A percentile compares a stretch with the other conserved stretches of the same genome.
Conservation (phyloP, 2,329 filamentous ascomycete genomes). For the Aspergillus tamarii region DNA sequence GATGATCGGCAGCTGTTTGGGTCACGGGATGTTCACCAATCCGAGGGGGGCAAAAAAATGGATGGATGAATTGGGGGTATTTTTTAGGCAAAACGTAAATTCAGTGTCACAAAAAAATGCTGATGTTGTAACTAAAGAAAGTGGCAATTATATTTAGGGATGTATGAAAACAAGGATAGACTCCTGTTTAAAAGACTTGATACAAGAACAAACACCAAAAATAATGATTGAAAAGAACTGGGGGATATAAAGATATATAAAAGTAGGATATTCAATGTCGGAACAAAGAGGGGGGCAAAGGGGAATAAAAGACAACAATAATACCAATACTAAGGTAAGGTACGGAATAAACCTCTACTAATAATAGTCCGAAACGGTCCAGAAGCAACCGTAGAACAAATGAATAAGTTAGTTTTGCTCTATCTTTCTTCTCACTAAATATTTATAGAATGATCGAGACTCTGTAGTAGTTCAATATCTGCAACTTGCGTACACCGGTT, state of each 20-base stretch:
- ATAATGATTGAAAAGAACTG: neutral
- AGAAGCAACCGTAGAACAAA: neutral
- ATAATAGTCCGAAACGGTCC: neutral
- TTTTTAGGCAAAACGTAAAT: neutral
- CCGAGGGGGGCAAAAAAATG: slow-evolving; percentile 1
- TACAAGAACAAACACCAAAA: neutral
- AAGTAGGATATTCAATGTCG: neutral
- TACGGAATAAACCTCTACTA: neutral
- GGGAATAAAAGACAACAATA: slow-evolving; percentile 4
- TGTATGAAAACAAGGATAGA: slow-evolving; percentile 1
- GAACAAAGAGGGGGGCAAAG: neutral
- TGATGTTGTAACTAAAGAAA: neutral
- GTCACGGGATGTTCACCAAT: slow-evolving; percentile 17
- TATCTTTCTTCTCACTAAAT: neutral
- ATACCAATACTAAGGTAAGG: slow-evolving; percentile 9
- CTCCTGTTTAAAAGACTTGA: neutral
- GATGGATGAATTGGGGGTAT: neutral
- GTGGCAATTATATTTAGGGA: neutral
- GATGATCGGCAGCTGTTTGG: slow-evolving; percentile 13
- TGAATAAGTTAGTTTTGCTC: neutral
- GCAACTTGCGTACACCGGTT: neutral
- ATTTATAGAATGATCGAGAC: slow-evolving; percentile 4
- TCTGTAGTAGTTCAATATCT: neutral
- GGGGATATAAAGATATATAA: neutral
- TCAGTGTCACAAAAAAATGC: neutral